Base-by-base conservation (phyloP, 2,329 filamentous ascomycete genomes). In the Corynespora cassiicola region DNA sequence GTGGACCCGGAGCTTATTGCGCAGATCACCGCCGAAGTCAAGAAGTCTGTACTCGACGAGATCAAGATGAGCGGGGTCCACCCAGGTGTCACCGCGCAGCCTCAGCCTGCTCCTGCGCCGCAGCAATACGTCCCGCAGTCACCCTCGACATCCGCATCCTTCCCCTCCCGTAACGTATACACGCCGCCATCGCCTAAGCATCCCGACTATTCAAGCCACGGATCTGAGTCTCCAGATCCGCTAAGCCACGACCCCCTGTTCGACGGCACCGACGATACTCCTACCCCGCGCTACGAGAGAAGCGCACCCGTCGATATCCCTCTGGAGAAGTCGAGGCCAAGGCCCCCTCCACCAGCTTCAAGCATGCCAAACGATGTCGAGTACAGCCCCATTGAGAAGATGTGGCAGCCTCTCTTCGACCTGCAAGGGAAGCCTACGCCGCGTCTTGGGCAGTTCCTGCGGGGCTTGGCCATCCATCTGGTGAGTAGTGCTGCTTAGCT, bases 341-440 rank as follows among this genome's bases (percentile, higher is more conserved):
- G 67, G 18, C 67, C 66, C 18, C 28, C 47, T 18, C 52, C 56
- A 10, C n/a, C n/a, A n/a, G 47, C 55, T 2, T 36, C 43, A 22
- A 59, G 63, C 32, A 64, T 66, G 50, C 50, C 56, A 11, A 62
- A 61, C 17, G 66, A 68, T 19, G 35, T 35, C 8, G 63, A 67
- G 24, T 65, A 62, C 22, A 66, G 64, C n/a, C 64, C 66, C 10
- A 66, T 69, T 26, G 87, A 91, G 61, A 81, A 79, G 59, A 84
- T 85, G 59, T 95, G 90, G 90, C 86, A 88, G 5, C 75, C 75
- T 7, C 66, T 95, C 3, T 95, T 95, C 59, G 82, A 87, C 30
- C 72, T 75, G 3, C 75, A 83, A 18, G 86, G 85, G 0, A 76
- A 79, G 39, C 82, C 87, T 1, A 91, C 88, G 0, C 67, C 75